phyloP scores from a whole-genome alignment of 2,329 filamentous ascomycete species.

The Capronia epimyces region DNA sequence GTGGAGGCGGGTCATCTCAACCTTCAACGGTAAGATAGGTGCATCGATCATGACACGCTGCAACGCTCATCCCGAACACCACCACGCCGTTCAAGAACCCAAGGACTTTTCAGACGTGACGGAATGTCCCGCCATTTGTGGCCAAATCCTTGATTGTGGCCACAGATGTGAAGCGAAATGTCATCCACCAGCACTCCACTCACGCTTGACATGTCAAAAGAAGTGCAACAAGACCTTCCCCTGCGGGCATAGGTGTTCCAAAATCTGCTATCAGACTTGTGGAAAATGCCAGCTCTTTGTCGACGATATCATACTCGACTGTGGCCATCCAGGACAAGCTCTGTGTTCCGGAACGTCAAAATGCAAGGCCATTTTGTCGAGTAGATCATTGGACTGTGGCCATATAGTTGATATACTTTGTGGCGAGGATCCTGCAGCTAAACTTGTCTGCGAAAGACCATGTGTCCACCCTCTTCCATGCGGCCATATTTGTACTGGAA shows the following conservation, averaged over 20 bases:
- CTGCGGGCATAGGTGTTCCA: constrained; percentile 25
- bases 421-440: constrained; percentile 12
- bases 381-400: constrained; percentile 19
- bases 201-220: constrained; percentile 22
- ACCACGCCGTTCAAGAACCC: constrained; percentile 22
- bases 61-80: constrained; percentile 25
- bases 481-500: constrained; percentile 24
- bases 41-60: constrained; percentile 28
- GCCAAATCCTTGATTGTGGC: constrained; percentile 28
- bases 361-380: constrained; percentile 18
- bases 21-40: constrained; percentile 28
- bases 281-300: constrained; percentile 17
- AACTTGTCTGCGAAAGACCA: constrained; percentile 7
- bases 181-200: constrained; percentile 26
- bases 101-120: constrained; percentile 27
- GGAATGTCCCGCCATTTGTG: constrained; percentile 27
- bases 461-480: constrained; percentile 23
- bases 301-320: constrained; percentile 18
- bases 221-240: constrained; percentile 19
- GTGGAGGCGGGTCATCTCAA: constrained; percentile 30
- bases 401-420: constrained; percentile 23
- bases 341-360: constrained; percentile 23
- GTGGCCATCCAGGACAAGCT: constrained; percentile 22
- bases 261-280: constrained; percentile 26
- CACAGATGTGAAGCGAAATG: constrained; percentile 26